A percentile compares a stretch with the other conserved stretches of the same genome.
phyloP scores from a whole-genome alignment of 805 yeast species.

The Saccharomycopsis schoenii region DNA sequence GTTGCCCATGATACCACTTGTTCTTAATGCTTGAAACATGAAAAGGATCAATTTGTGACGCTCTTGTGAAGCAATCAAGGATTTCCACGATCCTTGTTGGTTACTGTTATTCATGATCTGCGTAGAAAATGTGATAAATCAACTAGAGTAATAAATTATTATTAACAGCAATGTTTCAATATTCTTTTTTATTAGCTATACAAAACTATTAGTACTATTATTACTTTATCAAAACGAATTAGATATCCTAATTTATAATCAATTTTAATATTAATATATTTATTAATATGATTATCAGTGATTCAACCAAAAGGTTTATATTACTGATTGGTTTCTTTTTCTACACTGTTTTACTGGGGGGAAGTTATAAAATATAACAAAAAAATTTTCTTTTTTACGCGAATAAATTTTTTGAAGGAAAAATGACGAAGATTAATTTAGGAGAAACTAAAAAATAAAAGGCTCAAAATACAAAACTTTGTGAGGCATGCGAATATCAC shows the following conservation, averaged over 20 bases:
- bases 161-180: too few species aligned
- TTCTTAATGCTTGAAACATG: conserved; percentile 13
- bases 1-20: conserved; percentile 9
- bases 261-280: too few species aligned
- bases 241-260: not conserved
- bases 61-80: conserved; percentile 11
- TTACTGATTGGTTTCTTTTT: not conserved
- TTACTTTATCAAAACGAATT: not conserved
- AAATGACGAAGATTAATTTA: not conserved
- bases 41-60: conserved; percentile 14
- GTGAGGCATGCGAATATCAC: not conserved
- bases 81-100: conserved; percentile 14
- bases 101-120: not conserved
- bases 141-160: not conserved
- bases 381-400: not conserved
- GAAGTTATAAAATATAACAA: not conserved
- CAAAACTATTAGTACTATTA: too few species aligned
- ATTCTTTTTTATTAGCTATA: too few species aligned
- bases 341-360: not conserved
- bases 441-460: not conserved
- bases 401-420: not conserved
- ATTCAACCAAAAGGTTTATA: not conserved
- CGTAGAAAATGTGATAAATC: not conserved
- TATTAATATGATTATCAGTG: not conserved
- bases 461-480: not conserved